Evolutionary conservation across 257 asterid genomes (phyloP).

Genomic region (Solanum bulbocastanum): DNA sequence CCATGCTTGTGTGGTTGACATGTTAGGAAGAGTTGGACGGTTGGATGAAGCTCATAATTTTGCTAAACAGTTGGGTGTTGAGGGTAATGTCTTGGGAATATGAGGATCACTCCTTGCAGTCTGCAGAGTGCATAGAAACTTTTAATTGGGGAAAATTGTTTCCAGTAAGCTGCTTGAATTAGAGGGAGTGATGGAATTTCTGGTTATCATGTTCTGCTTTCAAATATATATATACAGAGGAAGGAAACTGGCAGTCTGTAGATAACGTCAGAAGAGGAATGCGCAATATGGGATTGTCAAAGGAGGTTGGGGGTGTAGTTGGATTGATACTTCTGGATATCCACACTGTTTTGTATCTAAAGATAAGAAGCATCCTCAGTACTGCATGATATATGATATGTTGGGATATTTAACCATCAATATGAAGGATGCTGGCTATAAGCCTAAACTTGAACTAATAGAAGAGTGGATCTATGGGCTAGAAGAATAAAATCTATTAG

Average conservation of each 20-base stretch:
- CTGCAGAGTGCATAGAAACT: constrained; percentile 55
- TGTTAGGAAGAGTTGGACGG: constrained; percentile 88
- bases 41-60: constrained; percentile 65
- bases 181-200: constrained; percentile 29
- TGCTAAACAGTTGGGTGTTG: constrained; percentile 39
- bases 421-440: constrained; percentile 49
- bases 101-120: constrained; percentile 86
- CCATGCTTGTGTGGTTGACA: constrained; percentile 66
- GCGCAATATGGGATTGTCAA: constrained; percentile 43
- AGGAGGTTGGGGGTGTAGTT: constrained; percentile 82
- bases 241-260: constrained; percentile 68
- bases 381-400: constrained; percentile 29
- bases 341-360: constrained; percentile 42
- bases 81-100: constrained; percentile 38
- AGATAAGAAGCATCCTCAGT: constrained; percentile 41
- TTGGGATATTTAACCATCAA: constrained; percentile 42
- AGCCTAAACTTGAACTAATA: constrained; percentile 14
- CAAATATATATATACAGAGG: constrained; percentile 75
- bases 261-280: constrained; percentile 52
- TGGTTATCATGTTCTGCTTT: constrained; percentile 66
- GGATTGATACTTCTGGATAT: constrained; percentile 57
- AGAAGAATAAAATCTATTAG: background rate
- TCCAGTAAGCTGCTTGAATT: constrained; percentile 57
- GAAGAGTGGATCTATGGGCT: constrained; percentile 21
- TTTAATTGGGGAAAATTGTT: constrained; percentile 65